Evolutionary conservation across 2,329 filamentous ascomycete species (phyloP).

Genomic region (Ambrosiella cleistominuta): DNA sequence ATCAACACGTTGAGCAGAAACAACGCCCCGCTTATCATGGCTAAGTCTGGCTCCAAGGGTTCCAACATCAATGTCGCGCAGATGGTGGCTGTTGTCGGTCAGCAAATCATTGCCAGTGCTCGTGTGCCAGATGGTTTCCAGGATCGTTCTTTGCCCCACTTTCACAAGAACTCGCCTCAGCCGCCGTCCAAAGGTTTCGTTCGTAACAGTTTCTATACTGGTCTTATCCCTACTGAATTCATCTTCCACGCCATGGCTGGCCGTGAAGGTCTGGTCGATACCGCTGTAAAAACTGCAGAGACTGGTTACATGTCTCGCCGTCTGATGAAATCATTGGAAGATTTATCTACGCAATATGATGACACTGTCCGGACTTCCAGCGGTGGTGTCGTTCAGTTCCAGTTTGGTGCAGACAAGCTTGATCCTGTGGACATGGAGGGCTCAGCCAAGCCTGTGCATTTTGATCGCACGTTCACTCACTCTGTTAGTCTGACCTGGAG

Average conservation of each 20-base stretch:
- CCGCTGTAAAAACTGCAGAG: conserved; percentile 95
- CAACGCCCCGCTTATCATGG: conserved; percentile 92
- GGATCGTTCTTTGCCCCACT: conserved; percentile 85
- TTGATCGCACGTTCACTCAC: conserved; percentile 79
- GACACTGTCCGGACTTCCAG: conserved; percentile 85
- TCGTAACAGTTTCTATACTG: conserved; percentile 90
- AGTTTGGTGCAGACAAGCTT: conserved; percentile 88
- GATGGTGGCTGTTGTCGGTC: conserved; percentile 93
- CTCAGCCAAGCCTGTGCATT: conserved; percentile 77
- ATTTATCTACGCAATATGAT: conserved; percentile 85
- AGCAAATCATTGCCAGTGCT: conserved; percentile 89
- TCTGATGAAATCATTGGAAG: conserved; percentile 94
- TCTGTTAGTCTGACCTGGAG: conserved; percentile 58
- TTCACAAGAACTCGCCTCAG: conserved; percentile 79
- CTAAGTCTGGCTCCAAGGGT: conserved; percentile 90
- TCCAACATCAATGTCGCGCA: conserved; percentile 97
- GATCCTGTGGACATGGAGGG: conserved; percentile 98
- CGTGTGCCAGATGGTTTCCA: conserved; percentile 95
- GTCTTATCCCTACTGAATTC: conserved; percentile 78
- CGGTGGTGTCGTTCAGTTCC: conserved; percentile 82
- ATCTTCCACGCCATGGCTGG: conserved; percentile 97
- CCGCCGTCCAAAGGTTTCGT: conserved; percentile 96
- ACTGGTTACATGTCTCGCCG: conserved; percentile 98
- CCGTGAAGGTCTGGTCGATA: conserved; percentile 96
- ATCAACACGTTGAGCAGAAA: conserved; percentile 76